Conservation (phyloP, 2,329 filamentous ascomycete genomes). For the Piedraia hortae region DNA sequence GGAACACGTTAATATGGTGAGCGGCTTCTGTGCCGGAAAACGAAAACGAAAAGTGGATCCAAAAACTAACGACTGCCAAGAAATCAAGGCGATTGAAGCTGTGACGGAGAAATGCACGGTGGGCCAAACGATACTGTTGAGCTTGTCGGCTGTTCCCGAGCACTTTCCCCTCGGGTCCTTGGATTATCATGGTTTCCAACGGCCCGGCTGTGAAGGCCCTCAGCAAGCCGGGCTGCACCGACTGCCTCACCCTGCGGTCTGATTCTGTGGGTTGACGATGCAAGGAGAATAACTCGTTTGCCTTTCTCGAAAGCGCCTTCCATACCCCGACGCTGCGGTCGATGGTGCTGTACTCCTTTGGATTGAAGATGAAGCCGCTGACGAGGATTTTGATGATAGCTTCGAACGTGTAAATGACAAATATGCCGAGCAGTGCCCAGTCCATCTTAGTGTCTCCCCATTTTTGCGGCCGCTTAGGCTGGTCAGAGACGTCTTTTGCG, state of each 20-base stretch:
- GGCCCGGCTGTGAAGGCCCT: slow-evolving; percentile 14
- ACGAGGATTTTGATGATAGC: slow-evolving; percentile 63
- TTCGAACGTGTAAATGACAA: slow-evolving; percentile 73
- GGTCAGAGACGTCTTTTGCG: slow-evolving; percentile 30
- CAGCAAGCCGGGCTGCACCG: slow-evolving; percentile 9
- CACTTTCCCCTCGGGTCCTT: too few relatives aligned
- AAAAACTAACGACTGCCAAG: slow-evolving; percentile 78
- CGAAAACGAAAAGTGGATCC: slow-evolving; percentile 60
- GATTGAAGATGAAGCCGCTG: slow-evolving; percentile 77
- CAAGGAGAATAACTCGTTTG: slow-evolving; percentile 53
- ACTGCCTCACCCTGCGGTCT: background rate
- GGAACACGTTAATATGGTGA: slow-evolving; percentile 64
- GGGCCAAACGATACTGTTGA: slow-evolving; percentile 60
- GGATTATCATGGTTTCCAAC: slow-evolving; percentile 10
- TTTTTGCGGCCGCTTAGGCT: slow-evolving; percentile 27
- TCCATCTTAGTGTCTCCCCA: slow-evolving; percentile 49
- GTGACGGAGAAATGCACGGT: slow-evolving; percentile 76
- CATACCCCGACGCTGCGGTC: slow-evolving; percentile 49
- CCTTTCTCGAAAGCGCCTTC: slow-evolving; percentile 48
- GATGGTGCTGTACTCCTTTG: slow-evolving; percentile 72
- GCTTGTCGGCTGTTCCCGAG: slow-evolving; percentile 42
- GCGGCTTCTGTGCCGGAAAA: slow-evolving; percentile 38
- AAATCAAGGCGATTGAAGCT: slow-evolving; percentile 93
- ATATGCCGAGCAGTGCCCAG: slow-evolving; percentile 56
- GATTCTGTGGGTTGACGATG: slow-evolving; percentile 36